phyloP scores from a whole-genome alignment of 2,329 filamentous ascomycete genomes.

The Sordariomycetes sp. region DNA sequence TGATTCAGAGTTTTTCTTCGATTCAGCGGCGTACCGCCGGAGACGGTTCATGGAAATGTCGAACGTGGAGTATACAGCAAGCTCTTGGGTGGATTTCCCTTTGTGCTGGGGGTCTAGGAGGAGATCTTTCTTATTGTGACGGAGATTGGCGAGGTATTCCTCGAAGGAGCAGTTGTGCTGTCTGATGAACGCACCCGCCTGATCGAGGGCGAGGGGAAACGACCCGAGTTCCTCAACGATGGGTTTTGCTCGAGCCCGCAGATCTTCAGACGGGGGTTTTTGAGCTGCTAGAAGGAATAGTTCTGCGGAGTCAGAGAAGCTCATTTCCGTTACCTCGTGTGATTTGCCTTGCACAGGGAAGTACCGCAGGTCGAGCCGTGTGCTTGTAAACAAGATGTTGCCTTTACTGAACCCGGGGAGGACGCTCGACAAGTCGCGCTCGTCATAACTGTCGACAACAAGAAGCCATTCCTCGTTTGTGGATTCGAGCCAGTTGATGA shows the following conservation, averaged over 20 bases:
- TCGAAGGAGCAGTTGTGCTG: slow-evolving; percentile 5
- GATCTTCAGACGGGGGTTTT: not conserved
- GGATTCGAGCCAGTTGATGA: slow-evolving; percentile 10
- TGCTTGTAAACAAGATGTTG: slow-evolving; percentile 17
- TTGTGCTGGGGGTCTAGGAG: slow-evolving; percentile 1
- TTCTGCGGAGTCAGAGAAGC: not conserved
- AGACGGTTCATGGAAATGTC: slow-evolving; percentile 15
- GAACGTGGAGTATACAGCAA: slow-evolving; percentile 7
- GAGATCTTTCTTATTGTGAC: not conserved
- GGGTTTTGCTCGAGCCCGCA: slow-evolving; percentile 1
- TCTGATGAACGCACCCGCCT: slow-evolving; percentile 12
- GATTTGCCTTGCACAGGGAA: not conserved
- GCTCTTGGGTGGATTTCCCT: not conserved
- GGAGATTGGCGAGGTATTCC: slow-evolving; percentile 7
- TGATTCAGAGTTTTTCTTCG: not conserved
- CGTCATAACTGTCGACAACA: slow-evolving; percentile 17
- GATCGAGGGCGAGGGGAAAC: slow-evolving; percentile 17
- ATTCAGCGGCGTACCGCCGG: slow-evolving; percentile 10
- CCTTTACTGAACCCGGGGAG: slow-evolving; percentile 12
- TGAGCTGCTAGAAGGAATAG: not conserved
- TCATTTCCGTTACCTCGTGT: not conserved
- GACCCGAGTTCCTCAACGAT: slow-evolving; percentile 13
- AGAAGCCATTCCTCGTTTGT: slow-evolving; percentile 16
- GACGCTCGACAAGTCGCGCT: slow-evolving; percentile 6
- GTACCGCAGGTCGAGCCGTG: slow-evolving; percentile 4